Conservation (phyloP, 805 yeast species). For the Saccharomyces mikatae region DNA sequence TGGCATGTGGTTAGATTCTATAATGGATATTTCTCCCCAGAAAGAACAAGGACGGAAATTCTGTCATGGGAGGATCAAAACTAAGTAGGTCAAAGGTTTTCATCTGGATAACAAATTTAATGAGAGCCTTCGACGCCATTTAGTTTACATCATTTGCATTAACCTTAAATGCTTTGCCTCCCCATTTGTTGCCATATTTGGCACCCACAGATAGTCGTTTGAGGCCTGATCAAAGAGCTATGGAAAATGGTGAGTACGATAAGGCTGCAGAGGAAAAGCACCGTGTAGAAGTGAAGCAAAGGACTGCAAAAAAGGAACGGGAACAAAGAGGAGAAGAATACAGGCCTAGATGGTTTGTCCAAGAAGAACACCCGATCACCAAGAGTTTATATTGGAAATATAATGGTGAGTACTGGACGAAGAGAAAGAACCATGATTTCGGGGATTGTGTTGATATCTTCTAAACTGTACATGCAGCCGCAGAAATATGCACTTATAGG, state of each 20-base stretch:
- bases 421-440: conserved; percentile 42
- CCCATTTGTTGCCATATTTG: conserved; percentile 53
- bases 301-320: conserved; percentile 55
- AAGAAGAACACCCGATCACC: conserved; percentile 68
- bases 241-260: conserved; percentile 92
- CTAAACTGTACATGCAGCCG: conserved; percentile 16
- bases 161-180: conserved; percentile 76
- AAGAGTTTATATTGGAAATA: conserved; percentile 71
- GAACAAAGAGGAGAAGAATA: conserved; percentile 48
- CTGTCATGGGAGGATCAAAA: conserved; percentile 20
- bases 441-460: conserved; percentile 51
- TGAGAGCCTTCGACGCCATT: conserved; percentile 85
- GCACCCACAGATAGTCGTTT: conserved; percentile 88
- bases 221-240: conserved; percentile 95
- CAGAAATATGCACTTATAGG: not conserved
- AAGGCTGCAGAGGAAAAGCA: conserved; percentile 74
- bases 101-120: conserved; percentile 81
- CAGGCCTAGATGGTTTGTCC: conserved; percentile 66
- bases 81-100: conserved; percentile 46
- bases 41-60: conserved; percentile 10
- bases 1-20: too few species aligned
- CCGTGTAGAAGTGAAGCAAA: conserved; percentile 85
- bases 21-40: too few species aligned
- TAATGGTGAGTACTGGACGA: conserved; percentile 67
- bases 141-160: conserved; percentile 83